A percentile compares a stretch with the other conserved stretches of the same genome.
phyloP scores from a whole-genome alignment of 352 stramenopile genomes.

The Pythium phragmiticola region DNA sequence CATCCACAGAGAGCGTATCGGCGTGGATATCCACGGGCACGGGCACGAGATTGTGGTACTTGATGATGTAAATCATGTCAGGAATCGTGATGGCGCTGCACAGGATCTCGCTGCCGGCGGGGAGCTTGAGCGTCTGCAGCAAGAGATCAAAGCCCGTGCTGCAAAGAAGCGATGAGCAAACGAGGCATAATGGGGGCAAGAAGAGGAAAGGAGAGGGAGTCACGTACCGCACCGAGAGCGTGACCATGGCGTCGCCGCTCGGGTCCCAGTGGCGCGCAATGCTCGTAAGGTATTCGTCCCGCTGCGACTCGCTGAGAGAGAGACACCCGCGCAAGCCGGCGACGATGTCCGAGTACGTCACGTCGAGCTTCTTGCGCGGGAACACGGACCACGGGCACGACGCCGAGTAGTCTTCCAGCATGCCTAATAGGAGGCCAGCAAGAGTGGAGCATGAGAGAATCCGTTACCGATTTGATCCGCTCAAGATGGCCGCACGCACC shows the following conservation, averaged over 20 bases:
- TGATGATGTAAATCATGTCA: constrained; percentile 81
- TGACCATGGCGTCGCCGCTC: constrained; percentile 57
- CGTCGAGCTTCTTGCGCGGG: constrained; percentile 79
- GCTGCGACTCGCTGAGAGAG: constrained; percentile 55
- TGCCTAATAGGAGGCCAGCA: constrained; percentile 27
- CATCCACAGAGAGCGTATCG: constrained; percentile 59
- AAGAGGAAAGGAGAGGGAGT: background rate
- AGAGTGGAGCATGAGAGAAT: background rate
- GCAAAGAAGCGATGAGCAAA: background rate
- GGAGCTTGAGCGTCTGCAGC: constrained; percentile 72
- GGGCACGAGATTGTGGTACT: constrained; percentile 71
- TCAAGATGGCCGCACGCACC: constrained; percentile 19
- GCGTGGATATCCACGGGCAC: constrained; percentile 71
- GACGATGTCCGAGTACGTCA: constrained; percentile 71
- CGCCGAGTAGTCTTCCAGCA: constrained; percentile 56
- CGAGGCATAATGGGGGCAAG: background rate
- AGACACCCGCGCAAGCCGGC: constrained; percentile 55
- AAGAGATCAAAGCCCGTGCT: constrained; percentile 84
- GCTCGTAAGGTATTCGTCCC: constrained; percentile 45
- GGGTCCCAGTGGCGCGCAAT: constrained; percentile 58
- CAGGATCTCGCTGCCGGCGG: constrained; percentile 62
- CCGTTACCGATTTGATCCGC: too few relatives aligned
- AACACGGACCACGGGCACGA: constrained; percentile 73
- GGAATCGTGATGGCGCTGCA: constrained; percentile 85
- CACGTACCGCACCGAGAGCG: constrained; percentile 68